These are phyloP conservation scores for Populus simonii DNA, from an alignment of 345 rosid species.

Conservation along the genomic window DNA sequence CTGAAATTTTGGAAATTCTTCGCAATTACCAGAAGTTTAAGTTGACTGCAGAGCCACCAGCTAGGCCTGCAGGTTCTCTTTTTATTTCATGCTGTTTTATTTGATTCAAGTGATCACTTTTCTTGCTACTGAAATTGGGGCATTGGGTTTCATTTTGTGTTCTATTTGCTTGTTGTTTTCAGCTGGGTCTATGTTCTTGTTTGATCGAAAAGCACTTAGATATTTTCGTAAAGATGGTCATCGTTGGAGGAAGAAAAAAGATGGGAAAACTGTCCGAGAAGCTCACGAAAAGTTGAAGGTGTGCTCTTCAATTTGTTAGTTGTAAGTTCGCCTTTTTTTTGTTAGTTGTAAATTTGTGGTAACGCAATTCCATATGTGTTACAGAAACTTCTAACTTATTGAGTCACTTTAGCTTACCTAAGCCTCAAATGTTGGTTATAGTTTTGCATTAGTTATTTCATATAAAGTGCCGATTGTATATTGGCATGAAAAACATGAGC, in stretches of 20 bases:
- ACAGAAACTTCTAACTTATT: not conserved
- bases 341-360: not conserved
- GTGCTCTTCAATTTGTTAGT: slow-evolving; percentile 48
- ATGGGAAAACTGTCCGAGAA: slow-evolving; percentile 92
- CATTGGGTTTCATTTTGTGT: not conserved
- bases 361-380: not conserved
- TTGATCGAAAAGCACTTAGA: slow-evolving; percentile 78
- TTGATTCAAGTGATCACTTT: not conserved
- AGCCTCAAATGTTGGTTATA: not conserved
- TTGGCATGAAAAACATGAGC: not conserved
- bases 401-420: no score
- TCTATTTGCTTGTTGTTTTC: slow-evolving; percentile 12
- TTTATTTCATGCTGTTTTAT: not conserved
- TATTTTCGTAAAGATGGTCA: slow-evolving; percentile 93
- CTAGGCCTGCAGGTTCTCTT: slow-evolving; percentile 47
- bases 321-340: slow-evolving; percentile 39
- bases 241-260: slow-evolving; percentile 91
- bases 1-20: slow-evolving; percentile 56
- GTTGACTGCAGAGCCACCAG: slow-evolving; percentile 42
- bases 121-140: not conserved
- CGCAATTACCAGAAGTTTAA: slow-evolving; percentile 39
- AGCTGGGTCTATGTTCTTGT: slow-evolving; percentile 86
- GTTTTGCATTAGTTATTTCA: not conserved
- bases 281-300: slow-evolving; percentile 99
- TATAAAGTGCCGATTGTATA: not conserved